Evolutionary conservation across 2,329 filamentous ascomycete species (phyloP).

Genomic region (Hypoxylon rubiginosum): DNA sequence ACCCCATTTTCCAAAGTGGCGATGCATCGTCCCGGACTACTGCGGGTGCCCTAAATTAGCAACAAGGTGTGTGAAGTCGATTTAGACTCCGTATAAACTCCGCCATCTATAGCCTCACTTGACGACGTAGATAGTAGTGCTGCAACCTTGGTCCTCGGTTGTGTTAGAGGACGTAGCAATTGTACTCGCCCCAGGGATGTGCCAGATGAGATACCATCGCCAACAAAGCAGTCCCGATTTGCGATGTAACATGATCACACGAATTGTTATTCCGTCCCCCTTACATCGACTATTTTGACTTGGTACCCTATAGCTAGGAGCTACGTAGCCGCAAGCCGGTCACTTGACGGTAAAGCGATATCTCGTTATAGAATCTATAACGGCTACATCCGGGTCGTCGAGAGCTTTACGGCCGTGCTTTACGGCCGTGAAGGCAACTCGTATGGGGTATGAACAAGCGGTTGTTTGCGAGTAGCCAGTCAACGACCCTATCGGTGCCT

Average conservation of each 20-base stretch:
- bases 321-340: neutral
- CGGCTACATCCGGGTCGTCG: slow-evolving; percentile 6
- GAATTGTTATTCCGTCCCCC: slow-evolving; percentile 6
- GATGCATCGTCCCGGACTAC: neutral
- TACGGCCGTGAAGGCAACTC: slow-evolving; percentile 35
- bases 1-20: neutral
- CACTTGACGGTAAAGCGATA: slow-evolving; percentile 12
- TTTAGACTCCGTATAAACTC: slow-evolving; percentile 31
- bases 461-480: slow-evolving; percentile 26
- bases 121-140: slow-evolving; percentile 7
- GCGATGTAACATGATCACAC: slow-evolving; percentile 11
- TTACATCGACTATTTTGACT: slow-evolving; percentile 20
- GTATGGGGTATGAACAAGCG: slow-evolving; percentile 14
- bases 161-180: slow-evolving; percentile 2
- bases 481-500: slow-evolving; percentile 15
- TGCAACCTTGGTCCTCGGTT: slow-evolving; percentile 7
- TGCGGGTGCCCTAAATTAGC: slow-evolving; percentile 4
- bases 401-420: slow-evolving; percentile 36
- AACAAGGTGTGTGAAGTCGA: slow-evolving; percentile 21
- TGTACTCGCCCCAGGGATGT: neutral
- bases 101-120: slow-evolving; percentile 21
- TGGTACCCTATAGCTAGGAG: neutral
- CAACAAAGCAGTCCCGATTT: slow-evolving; percentile 6
- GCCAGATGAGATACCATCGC: slow-evolving; percentile 2
- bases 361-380: slow-evolving; percentile 9